Percentiles rank a stretch among this genome's conserved stretches.
phyloP scores from a whole-genome alignment of 352 stramenopile species.

The Pythium plurisporium region DNA sequence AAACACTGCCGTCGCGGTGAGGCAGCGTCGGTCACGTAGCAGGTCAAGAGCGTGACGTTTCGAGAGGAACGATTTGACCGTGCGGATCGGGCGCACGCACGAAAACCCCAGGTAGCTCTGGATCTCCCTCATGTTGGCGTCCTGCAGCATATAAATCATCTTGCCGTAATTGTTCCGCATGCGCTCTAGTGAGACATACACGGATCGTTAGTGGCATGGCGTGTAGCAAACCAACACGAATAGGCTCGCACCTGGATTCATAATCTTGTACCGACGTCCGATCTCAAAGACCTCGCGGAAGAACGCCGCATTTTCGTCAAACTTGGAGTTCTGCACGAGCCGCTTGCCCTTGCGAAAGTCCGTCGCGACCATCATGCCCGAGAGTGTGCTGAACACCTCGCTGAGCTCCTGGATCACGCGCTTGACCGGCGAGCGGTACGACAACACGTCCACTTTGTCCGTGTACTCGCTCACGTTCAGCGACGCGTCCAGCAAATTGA shows the following conservation, averaged over 20 bases:
- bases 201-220: too few relatives aligned
- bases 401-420: conserved; percentile 86
- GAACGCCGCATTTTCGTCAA: conserved; percentile 82
- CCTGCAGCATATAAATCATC: conserved; percentile 93
- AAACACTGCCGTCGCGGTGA: conserved; percentile 90
- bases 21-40: conserved; percentile 70
- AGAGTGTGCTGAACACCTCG: conserved; percentile 90
- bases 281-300: conserved; percentile 94
- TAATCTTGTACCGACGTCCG: conserved; percentile 95
- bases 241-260: too few relatives aligned
- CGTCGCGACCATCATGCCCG: conserved; percentile 86
- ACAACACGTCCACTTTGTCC: conserved; percentile 84
- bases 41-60: conserved; percentile 62
- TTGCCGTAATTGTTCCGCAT: conserved; percentile 97
- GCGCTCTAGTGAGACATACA: too few relatives aligned
- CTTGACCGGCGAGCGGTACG: conserved; percentile 66
- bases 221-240: too few relatives aligned
- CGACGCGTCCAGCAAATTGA: conserved; percentile 92
- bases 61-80: conserved; percentile 83
- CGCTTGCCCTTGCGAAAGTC: conserved; percentile 87
- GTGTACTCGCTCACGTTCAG: conserved; percentile 94
- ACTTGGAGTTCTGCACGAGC: conserved; percentile 89
- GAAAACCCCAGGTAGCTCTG: conserved; percentile 86
- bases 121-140: conserved; percentile 82
- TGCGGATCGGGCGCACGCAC: conserved; percentile 78